These are phyloP conservation scores for Orbilia blumenaviensis DNA, from an alignment of 2,329 filamentous ascomycete species.

Conservation along the genomic window DNA sequence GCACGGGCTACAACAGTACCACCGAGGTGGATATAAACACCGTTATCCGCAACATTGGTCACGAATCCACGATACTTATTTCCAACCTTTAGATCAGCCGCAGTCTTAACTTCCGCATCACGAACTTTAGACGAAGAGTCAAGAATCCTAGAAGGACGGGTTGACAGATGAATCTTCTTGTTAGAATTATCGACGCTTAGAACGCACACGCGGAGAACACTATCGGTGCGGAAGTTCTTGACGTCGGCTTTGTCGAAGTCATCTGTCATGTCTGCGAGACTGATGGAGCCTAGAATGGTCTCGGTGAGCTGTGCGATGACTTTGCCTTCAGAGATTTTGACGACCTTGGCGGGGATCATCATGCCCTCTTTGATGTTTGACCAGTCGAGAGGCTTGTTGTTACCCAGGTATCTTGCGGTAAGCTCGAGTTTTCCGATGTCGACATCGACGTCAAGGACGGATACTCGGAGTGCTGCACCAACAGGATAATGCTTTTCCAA, in stretches of 20 bases:
- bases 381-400: slow-evolving; percentile 71
- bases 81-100: slow-evolving; percentile 76
- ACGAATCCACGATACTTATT: slow-evolving; percentile 90
- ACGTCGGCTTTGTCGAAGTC: slow-evolving; percentile 84
- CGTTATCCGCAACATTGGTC: slow-evolving; percentile 87
- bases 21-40: slow-evolving; percentile 84
- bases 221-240: slow-evolving; percentile 79
- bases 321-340: slow-evolving; percentile 83
- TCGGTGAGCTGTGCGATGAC: slow-evolving; percentile 87
- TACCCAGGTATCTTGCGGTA: slow-evolving; percentile 73
- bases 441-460: slow-evolving; percentile 77
- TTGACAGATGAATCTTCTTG: slow-evolving; percentile 83
- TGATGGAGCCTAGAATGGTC: slow-evolving; percentile 78
- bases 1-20: slow-evolving; percentile 83
- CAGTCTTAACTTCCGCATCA: slow-evolving; percentile 78
- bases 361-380: slow-evolving; percentile 78
- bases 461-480: slow-evolving; percentile 85
- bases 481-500: slow-evolving; percentile 83
- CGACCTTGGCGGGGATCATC: slow-evolving; percentile 83
- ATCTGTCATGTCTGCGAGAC: slow-evolving; percentile 83
- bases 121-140: slow-evolving; percentile 83
- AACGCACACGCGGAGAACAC: slow-evolving; percentile 86
- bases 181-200: slow-evolving; percentile 81
- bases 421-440: slow-evolving; percentile 81
- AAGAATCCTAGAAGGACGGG: slow-evolving; percentile 85